phyloP scores from a whole-genome alignment of 1,284 basidiomycete species.

The Papiliotrema laurentii region DNA sequence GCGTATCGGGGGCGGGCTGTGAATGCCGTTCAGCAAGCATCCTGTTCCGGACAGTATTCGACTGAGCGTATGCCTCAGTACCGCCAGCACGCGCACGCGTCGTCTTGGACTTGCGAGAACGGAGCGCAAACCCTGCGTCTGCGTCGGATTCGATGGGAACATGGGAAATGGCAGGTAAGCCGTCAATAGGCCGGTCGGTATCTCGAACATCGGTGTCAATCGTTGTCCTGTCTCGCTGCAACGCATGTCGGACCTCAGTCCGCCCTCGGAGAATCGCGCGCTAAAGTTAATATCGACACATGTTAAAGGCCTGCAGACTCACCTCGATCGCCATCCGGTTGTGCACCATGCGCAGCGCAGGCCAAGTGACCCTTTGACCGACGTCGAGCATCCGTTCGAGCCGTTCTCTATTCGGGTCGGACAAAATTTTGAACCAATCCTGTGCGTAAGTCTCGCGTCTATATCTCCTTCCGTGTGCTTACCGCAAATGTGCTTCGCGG shows the following conservation, averaged over 20 bases:
- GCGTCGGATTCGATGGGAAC: constrained; percentile 48
- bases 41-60: not conserved
- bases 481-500: constrained; percentile 73
- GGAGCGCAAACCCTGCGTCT: constrained; percentile 43
- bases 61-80: not conserved
- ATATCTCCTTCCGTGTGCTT: constrained; percentile 20
- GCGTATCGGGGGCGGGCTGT: not conserved
- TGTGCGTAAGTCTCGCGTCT: constrained; percentile 30
- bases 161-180: constrained; percentile 12
- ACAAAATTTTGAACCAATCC: constrained; percentile 81
- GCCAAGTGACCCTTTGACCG: constrained; percentile 90
- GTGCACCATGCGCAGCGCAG: constrained; percentile 88
- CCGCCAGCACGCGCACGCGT: not conserved
- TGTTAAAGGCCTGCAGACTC: constrained; percentile 3
- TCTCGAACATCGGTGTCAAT: constrained; percentile 22
- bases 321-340: constrained; percentile 60
- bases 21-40: too few species aligned
- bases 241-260: constrained; percentile 60
- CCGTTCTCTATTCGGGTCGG: constrained; percentile 74
- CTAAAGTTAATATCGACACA: constrained; percentile 52
- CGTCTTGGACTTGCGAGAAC: constrained; percentile 14
- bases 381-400: constrained; percentile 77
- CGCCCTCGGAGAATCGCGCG: constrained; percentile 77
- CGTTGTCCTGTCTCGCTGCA: constrained; percentile 37
- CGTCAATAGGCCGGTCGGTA: constrained; percentile 1